Evolutionary conservation across 306 rosid species (phyloP).

Genomic region (Citrullus amarus): DNA sequence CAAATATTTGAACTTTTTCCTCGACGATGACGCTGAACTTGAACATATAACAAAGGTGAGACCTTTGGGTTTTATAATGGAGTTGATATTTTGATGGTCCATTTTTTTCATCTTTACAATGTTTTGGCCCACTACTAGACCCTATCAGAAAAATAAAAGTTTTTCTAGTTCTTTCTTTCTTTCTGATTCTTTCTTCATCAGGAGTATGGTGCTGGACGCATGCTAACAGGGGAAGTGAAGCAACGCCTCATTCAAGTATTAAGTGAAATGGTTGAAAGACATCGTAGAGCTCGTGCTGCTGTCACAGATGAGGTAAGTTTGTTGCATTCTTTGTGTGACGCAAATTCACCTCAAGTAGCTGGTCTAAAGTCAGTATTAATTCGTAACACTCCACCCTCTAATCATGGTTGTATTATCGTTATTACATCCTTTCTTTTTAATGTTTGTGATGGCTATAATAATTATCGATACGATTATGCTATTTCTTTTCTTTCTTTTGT

Average conservation of each 20-base stretch:
- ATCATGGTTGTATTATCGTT: neutral
- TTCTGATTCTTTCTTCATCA: neutral
- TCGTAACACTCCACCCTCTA: neutral
- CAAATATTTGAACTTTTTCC: constrained; percentile 73
- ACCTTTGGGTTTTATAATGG: neutral
- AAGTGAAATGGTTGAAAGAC: constrained; percentile 79
- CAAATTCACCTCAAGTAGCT: neutral
- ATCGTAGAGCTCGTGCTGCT: constrained; percentile 69
- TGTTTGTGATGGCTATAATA: neutral
- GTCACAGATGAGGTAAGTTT: constrained; percentile 82
- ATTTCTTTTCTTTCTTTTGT: neutral
- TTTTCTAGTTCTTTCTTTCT: neutral
- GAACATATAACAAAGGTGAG: constrained; percentile 54
- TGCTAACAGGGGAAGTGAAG: constrained; percentile 96
- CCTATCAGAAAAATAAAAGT: neutral
- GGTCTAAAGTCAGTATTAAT: neutral
- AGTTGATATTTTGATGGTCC: neutral
- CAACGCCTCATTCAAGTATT: constrained; percentile 52
- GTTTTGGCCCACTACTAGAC: neutral
- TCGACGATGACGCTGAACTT: constrained; percentile 73
- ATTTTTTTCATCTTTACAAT: neutral
- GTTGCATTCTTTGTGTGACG: neutral
- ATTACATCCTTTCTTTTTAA: neutral
- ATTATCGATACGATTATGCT: neutral
- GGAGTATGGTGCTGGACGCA: constrained; percentile 84